phyloP scores from a whole-genome alignment of 1,284 basidiomycete genomes.

The Trichosporon faecale region DNA sequence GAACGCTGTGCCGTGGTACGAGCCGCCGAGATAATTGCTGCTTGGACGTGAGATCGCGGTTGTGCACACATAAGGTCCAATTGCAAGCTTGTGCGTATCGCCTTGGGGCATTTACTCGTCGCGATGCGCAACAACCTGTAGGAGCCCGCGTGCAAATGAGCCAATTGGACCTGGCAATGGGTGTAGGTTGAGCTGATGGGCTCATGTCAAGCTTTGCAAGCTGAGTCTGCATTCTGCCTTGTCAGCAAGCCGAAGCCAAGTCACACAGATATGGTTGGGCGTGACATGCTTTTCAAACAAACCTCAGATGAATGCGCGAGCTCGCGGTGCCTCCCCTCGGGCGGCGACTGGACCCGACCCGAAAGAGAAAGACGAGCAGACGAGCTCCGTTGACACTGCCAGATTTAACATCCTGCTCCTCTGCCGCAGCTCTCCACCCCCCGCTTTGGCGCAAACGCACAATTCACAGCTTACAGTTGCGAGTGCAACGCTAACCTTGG shows the following conservation, averaged over 20 bases:
- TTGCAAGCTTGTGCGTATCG: too few species aligned
- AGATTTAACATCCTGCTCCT: neutral
- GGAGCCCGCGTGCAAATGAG: too few species aligned
- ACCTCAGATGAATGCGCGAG: neutral
- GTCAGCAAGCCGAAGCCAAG: neutral
- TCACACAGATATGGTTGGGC: neutral
- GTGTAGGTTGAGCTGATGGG: too few species aligned
- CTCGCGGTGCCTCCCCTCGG: neutral
- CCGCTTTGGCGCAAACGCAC: neutral
- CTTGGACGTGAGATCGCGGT: too few species aligned
- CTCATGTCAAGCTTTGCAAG: too few species aligned
- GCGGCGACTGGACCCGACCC: neutral
- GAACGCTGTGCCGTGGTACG: neutral
- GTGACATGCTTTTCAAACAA: slow-evolving; percentile 1
- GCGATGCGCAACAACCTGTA: too few species aligned
- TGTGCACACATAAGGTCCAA: too few species aligned
- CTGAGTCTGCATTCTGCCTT: neutral
- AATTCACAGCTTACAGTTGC: neutral
- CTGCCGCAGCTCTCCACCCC: too few species aligned
- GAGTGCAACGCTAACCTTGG: neutral
- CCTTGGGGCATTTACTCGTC: too few species aligned
- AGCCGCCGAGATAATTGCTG: too few species aligned
- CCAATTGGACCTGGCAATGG: too few species aligned
- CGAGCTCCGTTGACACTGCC: neutral
- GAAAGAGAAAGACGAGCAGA: neutral